Evolutionary conservation across 2,329 filamentous ascomycete genomes (phyloP), one percentile per base, ranked within the genome.

Genomic region (Apiospora pterosperma): DNA sequence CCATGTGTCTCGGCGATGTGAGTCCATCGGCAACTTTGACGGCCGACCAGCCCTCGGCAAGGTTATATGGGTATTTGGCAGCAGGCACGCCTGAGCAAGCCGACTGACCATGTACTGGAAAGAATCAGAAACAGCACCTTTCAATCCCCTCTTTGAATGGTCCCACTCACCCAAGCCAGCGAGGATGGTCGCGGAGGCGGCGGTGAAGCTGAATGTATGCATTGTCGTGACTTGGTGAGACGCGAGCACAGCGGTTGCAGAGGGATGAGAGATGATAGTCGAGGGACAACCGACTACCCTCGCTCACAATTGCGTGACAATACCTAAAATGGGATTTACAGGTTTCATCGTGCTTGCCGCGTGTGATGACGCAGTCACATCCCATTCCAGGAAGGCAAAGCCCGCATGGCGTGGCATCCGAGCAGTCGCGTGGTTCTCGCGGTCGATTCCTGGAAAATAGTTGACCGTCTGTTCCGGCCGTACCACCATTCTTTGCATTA

Each of bases 11-110:
- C 61, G 73, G 73, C 3, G 41, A 63, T 12, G 61, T 36, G 4
- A 75, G 62, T 3, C 68, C 68, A 21, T 65, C 69, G 10, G 66
- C 71, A 7, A 75, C 69, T 59, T 75, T 75, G 21, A 69, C 73
- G 52, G 68, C 68, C 62, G 71, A 48, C 72, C 72, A 74, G 41
- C 63, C 72, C 21, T 67, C 61, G 60, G 72, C 71, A 23, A 73
- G 16, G 3, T 71, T 74, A 60, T 67, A 72, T 2, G 69, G 60
- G 63, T 69, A 73, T 59, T 60, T 66, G 3, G 71, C 64, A 16
- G 69, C 68, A 28, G 64, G 61, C 5, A 74, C 67, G 21, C 71
- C 70, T 3, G 69, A 48, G 65, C 72, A 74, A 16, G n/a, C 36
- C 36, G 58, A 25, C 58, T 60, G 58, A n/a, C 34, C 58, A 39